Base-by-base conservation (phyloP, 1,284 basidiomycete genomes). In the Neonothopanus nambi region DNA sequence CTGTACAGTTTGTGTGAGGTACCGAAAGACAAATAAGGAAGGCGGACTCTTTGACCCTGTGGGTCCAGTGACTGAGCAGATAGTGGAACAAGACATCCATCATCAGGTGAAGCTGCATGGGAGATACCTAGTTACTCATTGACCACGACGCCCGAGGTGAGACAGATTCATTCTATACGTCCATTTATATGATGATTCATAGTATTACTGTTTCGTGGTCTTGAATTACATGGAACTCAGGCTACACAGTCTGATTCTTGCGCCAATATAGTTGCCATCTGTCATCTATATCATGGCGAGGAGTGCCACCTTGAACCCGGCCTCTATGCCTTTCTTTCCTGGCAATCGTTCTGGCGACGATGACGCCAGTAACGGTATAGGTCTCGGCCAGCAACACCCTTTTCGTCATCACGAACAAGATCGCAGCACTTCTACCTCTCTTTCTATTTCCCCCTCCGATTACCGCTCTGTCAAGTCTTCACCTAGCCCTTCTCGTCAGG, bases 261-360 rank as follows among this genome's bases (percentile, higher is more conserved):
- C 61, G 46, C 59, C 61, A 57, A 55, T 44, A 18, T 61, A 68
- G 64, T 67, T 65, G 67, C 64, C 67, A 68, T 67, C 67, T 63
- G 59, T 40, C 65, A 60, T 58, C 61, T 70, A 69, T 66, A 71
- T 71, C 63, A 87, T 89, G 84, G 82, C 85, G 55, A 84, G 81
- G 77, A 87, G 83, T 64, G 84, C 80, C 63, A 77, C 84, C 54
- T 74, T 91, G 62, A 90, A 91, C 69, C 89, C 89, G 60, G 78
- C 87, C 58, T 91, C 89, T 54, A 84, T 84, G 66, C 89, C 89
- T 47, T 91, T 91, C 78, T 89, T 90, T 68, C 89, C 89, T 58
- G 77, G 74, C 64, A 68, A 80, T 63, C 82, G 82, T 61, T 65
- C 73, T 61, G 72, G 65, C 61, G 84, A 85, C 56, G 80, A 84